Conservation (phyloP, 805 yeast genomes). For the Candida arabinofermentans region DNA sequence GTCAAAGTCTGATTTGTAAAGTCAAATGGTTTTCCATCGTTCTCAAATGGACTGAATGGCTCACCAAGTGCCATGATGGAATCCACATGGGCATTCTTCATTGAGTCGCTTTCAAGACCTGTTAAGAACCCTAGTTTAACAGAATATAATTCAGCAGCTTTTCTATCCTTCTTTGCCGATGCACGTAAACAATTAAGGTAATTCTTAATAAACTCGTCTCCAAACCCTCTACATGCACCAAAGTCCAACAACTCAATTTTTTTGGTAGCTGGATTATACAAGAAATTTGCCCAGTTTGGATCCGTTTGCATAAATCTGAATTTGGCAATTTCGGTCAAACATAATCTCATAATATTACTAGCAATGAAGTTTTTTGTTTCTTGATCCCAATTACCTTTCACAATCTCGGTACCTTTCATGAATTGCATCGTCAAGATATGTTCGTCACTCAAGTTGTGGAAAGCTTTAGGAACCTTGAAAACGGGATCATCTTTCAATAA, state of each 20-base stretch:
- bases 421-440: constrained; percentile 87
- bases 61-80: constrained; percentile 89
- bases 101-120: constrained; percentile 80
- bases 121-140: constrained; percentile 80
- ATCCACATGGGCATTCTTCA: constrained; percentile 91
- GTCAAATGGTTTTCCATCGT: constrained; percentile 53
- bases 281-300: constrained; percentile 98
- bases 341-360: constrained; percentile 78
- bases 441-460: constrained; percentile 70
- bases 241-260: constrained; percentile 87
- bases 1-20: constrained; percentile 88
- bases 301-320: constrained; percentile 96
- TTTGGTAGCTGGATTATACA: constrained; percentile 67
- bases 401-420: constrained; percentile 80
- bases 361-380: constrained; percentile 78
- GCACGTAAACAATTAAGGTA: constrained; percentile 72
- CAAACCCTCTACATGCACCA: constrained; percentile 88
- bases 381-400: constrained; percentile 72
- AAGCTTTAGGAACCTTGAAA: constrained; percentile 79
- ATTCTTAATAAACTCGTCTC: constrained; percentile 59
- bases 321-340: constrained; percentile 77
- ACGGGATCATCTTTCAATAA: constrained; percentile 57
- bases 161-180: constrained; percentile 66
- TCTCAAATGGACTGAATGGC: constrained; percentile 65
- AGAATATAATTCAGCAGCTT: constrained; percentile 60